Conservation (phyloP, 1,284 basidiomycete species). For the Melampsora americana region DNA sequence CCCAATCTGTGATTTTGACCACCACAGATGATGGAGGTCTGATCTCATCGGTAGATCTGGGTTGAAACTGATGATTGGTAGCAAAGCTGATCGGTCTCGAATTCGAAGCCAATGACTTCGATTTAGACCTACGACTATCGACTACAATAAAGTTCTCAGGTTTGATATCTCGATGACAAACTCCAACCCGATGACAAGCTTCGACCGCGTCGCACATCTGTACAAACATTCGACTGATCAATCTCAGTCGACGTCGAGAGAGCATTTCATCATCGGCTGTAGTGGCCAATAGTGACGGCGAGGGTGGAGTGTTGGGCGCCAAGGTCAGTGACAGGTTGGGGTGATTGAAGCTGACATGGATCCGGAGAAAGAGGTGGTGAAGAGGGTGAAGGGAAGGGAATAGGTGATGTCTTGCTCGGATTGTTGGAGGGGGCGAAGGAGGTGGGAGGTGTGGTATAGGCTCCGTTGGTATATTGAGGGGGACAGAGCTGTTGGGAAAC, state of each 20-base stretch:
- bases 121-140: slow-evolving; percentile 56
- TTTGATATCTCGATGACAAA: slow-evolving; percentile 97
- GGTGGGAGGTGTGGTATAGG: slow-evolving; percentile 49
- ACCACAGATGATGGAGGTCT: slow-evolving; percentile 54
- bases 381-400: background rate
- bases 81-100: slow-evolving; percentile 62
- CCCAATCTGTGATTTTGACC: slow-evolving; percentile 96
- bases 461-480: slow-evolving; percentile 50
- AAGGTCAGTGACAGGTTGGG: slow-evolving; percentile 43
- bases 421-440: background rate
- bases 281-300: slow-evolving; percentile 80
- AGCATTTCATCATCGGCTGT: slow-evolving; percentile 73
- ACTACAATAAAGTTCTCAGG: slow-evolving; percentile 62
- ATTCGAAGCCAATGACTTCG: slow-evolving; percentile 27
- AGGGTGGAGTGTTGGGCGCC: slow-evolving; percentile 72
- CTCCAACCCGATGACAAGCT: slow-evolving; percentile 85
- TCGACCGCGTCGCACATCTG: slow-evolving; percentile 98
- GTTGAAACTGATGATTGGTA: slow-evolving; percentile 73
- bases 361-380: slow-evolving; percentile 12
- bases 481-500: slow-evolving; percentile 25
- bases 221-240: slow-evolving; percentile 94
- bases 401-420: slow-evolving; percentile 4
- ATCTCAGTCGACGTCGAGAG: slow-evolving; percentile 76
- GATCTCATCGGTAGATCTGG: slow-evolving; percentile 38
- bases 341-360: slow-evolving; percentile 33